A percentile compares a stretch with the other conserved stretches of the same genome.
phyloP scores from a whole-genome alignment of 1,284 basidiomycete species.

The Rhodotorula sp. region DNA sequence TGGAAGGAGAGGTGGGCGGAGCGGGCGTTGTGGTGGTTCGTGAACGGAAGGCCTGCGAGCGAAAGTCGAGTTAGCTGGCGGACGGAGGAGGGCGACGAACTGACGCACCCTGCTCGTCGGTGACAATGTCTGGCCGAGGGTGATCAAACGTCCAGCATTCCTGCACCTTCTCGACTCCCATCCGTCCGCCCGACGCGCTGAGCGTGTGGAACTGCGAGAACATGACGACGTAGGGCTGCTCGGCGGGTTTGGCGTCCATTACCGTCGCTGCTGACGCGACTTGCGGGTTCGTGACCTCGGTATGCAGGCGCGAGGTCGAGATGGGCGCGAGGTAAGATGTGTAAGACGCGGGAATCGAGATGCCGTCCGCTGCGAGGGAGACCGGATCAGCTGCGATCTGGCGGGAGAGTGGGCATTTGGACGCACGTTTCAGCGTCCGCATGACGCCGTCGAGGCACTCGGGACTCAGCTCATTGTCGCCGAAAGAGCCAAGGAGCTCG shows the following conservation, averaged over 20 bases:
- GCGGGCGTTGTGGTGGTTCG: slow-evolving; percentile 52
- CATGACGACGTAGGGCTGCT: slow-evolving; percentile 98
- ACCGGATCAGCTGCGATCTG: neutral
- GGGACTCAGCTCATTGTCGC: slow-evolving; percentile 96
- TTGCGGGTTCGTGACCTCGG: slow-evolving; percentile 59
- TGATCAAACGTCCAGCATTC: slow-evolving; percentile 98
- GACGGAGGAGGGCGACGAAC: neutral
- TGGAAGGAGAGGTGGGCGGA: slow-evolving; percentile 67
- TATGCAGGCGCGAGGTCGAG: slow-evolving; percentile 86
- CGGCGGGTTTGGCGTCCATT: slow-evolving; percentile 52
- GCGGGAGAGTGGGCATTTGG: neutral
- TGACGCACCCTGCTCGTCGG: slow-evolving; percentile 65
- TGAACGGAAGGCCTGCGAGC: slow-evolving; percentile 47
- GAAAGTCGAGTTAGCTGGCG: neutral
- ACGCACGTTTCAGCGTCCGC: slow-evolving; percentile 39
- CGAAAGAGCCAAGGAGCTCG: slow-evolving; percentile 94
- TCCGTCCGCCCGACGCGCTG: slow-evolving; percentile 62
- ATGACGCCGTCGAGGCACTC: slow-evolving; percentile 55
- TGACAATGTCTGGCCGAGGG: slow-evolving; percentile 71
- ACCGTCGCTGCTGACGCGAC: slow-evolving; percentile 30
- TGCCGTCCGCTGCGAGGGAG: slow-evolving; percentile 63
- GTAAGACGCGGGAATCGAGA: slow-evolving; percentile 95
- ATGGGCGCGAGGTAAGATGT: slow-evolving; percentile 91
- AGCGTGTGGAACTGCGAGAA: slow-evolving; percentile 87
- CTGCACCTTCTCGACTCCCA: slow-evolving; percentile 71